Conservation (phyloP, 1,284 basidiomycete genomes). For the Mycena sp. region DNA sequence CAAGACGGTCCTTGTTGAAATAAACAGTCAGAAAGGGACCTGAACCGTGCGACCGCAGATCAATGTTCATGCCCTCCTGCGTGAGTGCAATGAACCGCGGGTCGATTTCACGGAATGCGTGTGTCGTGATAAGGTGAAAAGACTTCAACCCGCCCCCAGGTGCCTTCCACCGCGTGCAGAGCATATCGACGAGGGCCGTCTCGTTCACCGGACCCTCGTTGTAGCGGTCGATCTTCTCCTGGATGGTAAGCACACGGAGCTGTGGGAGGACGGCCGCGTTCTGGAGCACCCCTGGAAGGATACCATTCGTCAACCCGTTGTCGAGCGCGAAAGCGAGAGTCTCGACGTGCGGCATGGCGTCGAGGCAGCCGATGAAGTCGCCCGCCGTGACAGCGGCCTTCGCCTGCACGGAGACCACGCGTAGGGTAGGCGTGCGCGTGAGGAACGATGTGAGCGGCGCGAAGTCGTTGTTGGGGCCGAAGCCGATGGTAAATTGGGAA, state of each 20-base stretch:
- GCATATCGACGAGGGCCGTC: conserved; percentile 13
- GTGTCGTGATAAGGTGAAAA: conserved; percentile 19
- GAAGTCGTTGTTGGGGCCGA: conserved; percentile 6
- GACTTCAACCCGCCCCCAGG: neutral
- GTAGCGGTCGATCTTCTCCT: conserved; percentile 24
- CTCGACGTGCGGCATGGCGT: neutral
- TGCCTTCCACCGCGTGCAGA: conserved; percentile 10
- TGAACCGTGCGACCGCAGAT: conserved; percentile 15
- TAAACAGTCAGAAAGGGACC: conserved; percentile 23
- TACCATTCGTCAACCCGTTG: conserved; percentile 19
- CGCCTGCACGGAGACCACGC: neutral
- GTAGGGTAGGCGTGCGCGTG: neutral
- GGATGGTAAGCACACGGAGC: conserved; percentile 6
- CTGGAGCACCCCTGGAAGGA: conserved; percentile 5
- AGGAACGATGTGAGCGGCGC: conserved; percentile 13
- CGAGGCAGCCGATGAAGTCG: conserved; percentile 11
- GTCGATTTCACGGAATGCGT: neutral
- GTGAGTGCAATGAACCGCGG: conserved; percentile 8
- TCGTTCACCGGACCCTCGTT: conserved; percentile 17
- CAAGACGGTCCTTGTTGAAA: too few species aligned
- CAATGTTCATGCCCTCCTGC: conserved; percentile 19
- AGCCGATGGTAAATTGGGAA: neutral
- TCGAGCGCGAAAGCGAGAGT: conserved; percentile 7
- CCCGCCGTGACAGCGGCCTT: neutral
- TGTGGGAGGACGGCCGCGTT: conserved; percentile 11